Evolutionary conservation across 192 early-diverging fungal species (phyloP), one percentile per base, ranked within the genome.

Genomic region (Coemansia sp.): DNA sequence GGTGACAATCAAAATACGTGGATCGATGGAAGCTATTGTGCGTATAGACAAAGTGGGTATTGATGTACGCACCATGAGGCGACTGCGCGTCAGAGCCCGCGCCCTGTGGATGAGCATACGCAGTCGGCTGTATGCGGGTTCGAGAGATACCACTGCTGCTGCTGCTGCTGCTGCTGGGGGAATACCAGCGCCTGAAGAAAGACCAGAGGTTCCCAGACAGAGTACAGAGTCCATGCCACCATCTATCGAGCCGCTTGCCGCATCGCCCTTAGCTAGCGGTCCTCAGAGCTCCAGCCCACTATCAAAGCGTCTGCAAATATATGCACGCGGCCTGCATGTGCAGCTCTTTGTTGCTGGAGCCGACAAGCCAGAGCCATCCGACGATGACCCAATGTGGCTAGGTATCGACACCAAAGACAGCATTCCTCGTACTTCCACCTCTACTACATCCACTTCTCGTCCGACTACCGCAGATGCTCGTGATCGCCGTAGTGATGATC

Each of bases 31-130:
- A 41, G n/a, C 60, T 23, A 53, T 55, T 18, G 17, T 75, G 13
- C 50, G 55, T 3, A 40, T 64, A 9, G 72, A 75, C 26, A 56
- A 67, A 41, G 27, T 75, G 7, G 72, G 72, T 15, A 39, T 75
- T 46, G 72, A 75, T 55, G 45, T 75, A 33, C 51, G 72, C 3
- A 75, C 72, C 14, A 75, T 75, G 72, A 55, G 72, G 14, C 35
- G 72, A 26, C 24, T 75, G 45, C 60, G 64, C 9, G 54, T 64
- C 15, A 43, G 53, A 15, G 17, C 63, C 23, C 55, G 64, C 4
- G 13, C 35, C 3, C 22, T 40, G 5, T 67, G 64, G 72, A 11
- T 15, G 2, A 47, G 32, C 19, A 9, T 34, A 19, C 32, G 22
- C 15, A 22, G 17, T 5, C 9, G 29, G 46, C 2, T 47, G 7